Evolutionary conservation across 768 basidiomycete species (phyloP).

Genomic region (Tricholoma matsutake): DNA sequence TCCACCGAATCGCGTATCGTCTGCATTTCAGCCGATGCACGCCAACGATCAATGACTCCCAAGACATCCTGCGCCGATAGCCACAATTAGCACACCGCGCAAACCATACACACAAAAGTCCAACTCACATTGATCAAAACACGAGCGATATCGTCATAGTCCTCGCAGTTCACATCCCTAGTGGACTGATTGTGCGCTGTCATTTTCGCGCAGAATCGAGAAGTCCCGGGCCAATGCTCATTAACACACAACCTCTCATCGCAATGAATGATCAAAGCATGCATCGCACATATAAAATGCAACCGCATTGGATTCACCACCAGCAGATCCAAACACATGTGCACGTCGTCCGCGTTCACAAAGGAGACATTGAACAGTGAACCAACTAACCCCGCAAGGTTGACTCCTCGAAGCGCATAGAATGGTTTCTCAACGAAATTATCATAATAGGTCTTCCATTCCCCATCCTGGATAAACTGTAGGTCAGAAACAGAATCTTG

Average conservation of each 20-base stretch:
- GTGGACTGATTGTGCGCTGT: background rate
- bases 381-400: slow-evolving; percentile 31
- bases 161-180: background rate
- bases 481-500: background rate
- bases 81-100: background rate
- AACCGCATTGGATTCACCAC: slow-evolving; percentile 17
- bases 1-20: background rate
- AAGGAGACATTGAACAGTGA: slow-evolving; percentile 27
- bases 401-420: slow-evolving; percentile 18
- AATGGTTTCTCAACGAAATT: background rate
- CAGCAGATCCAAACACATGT: slow-evolving; percentile 26
- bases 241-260: slow-evolving; percentile 30
- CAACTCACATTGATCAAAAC: background rate
- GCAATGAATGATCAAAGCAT: slow-evolving; percentile 30
- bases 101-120: background rate
- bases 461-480: background rate
- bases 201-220: slow-evolving; percentile 17
- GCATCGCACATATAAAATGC: slow-evolving; percentile 31
- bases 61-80: background rate
- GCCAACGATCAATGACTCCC: background rate
- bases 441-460: background rate
- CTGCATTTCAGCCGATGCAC: background rate
- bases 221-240: slow-evolving; percentile 16
- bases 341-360: slow-evolving; percentile 22
- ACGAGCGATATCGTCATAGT: background rate